Evolutionary conservation across 495 filamentous ascomycete species (phyloP), one percentile per base, ranked within the genome.

Genomic region (Tuber borchii): DNA sequence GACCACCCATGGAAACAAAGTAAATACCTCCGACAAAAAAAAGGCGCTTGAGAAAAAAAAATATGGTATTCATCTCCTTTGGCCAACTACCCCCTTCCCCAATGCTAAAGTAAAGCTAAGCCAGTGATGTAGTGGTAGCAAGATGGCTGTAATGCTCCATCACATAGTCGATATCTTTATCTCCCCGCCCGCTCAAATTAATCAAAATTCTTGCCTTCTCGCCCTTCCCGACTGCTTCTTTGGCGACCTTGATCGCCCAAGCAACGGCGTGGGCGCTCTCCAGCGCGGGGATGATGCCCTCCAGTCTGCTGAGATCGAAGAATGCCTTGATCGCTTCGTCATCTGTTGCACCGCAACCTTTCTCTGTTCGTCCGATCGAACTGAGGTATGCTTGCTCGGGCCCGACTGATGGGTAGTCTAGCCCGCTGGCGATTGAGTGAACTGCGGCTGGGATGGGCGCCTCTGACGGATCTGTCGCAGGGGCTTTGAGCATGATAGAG

Each of bases 81-180:
- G 12, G 1, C 43, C 43, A 44, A 40, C 39, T 44, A 12, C 43
- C 43, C 5, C 45, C 16, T 4, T 46, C 16, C 45, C 14, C 44
- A 16, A 14, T 17, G 0, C 12, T 1, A 46, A 19, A 19, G 45
- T 16, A 46, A 5, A 12, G 16, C 16, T 46, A 46, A 17, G 4
- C 45, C 45, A 2, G 17, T 3, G 16, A 16, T 12, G 42, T 12
- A 78, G 73, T 42, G 19, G 71, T 71, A 17, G 75, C 77, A 26
- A 80, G n/a, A 68, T 80, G 71, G 2, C 73, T 12, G 42, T 79
- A 80, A 69, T 80, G 70, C 31, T 74, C 73, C 65, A 79, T 73
- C 68, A 80, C 77, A 45, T 74, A 80, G 40, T 83, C 83, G 37
- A 84, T 79, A 79, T 84, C 83, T 44, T 83, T 84, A 77, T 84